Evolutionary conservation across 768 basidiomycete species (phyloP).

Genomic region (Epithele typhae): DNA sequence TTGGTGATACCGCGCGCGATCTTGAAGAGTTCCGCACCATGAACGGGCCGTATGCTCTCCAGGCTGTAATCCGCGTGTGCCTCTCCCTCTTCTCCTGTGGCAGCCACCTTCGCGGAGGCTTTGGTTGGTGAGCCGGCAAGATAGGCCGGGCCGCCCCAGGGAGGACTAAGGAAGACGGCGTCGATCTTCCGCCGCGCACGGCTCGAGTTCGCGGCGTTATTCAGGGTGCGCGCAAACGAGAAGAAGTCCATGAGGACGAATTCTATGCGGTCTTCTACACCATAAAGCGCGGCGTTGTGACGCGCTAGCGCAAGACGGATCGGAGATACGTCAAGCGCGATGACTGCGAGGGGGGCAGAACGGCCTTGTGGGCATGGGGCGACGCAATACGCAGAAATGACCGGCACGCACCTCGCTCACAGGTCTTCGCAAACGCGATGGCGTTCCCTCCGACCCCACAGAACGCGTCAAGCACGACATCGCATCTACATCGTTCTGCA

Average conservation of each 20-base stretch:
- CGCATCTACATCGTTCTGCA: conserved; percentile 85
- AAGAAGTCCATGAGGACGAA: conserved; percentile 88
- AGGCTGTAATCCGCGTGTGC: conserved; percentile 56
- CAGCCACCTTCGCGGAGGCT: conserved; percentile 3
- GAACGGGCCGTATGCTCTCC: conserved; percentile 69
- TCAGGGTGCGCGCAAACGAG: conserved; percentile 55
- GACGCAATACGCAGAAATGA: no score
- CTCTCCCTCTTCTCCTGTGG: no score
- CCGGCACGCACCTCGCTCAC: conserved; percentile 73
- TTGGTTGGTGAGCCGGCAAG: conserved; percentile 34
- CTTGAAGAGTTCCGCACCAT: conserved; percentile 76
- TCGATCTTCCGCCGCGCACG: conserved; percentile 57
- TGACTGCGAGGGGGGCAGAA: conserved; percentile 49
- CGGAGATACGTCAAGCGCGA: conserved; percentile 86
- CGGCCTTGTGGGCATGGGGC: no score
- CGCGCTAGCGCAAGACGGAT: conserved; percentile 84
- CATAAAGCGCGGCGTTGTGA: conserved; percentile 92
- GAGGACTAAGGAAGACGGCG: conserved; percentile 89
- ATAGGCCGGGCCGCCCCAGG: conserved; percentile 90
- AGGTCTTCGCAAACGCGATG: conserved; percentile 95
- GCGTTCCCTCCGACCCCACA: conserved; percentile 98
- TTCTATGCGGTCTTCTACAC: conserved; percentile 92
- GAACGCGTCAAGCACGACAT: conserved; percentile 87
- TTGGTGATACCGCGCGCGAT: conserved; percentile 66
- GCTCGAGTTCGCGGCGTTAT: conserved; percentile 7